Conservation (phyloP, 805 yeast genomes). For the Grigorovia yakushimaensis region DNA sequence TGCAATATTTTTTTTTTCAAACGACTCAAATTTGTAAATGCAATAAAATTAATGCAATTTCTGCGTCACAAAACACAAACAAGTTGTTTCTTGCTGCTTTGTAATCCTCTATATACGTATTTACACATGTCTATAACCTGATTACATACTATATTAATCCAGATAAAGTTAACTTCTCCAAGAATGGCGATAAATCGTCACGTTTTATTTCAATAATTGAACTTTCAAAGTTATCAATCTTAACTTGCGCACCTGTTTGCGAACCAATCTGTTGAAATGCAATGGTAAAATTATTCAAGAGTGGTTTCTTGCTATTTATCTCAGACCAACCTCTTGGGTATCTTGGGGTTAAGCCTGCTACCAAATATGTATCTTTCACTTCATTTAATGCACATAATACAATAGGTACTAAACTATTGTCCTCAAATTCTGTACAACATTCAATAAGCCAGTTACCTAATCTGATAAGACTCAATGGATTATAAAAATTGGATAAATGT, state of each 20-base stretch:
- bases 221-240: slow-evolving; percentile 91
- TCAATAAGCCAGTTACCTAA: slow-evolving; percentile 89
- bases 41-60: too few relatives aligned
- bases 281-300: slow-evolving; percentile 73
- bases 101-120: neutral
- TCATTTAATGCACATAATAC: slow-evolving; percentile 78
- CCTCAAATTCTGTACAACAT: slow-evolving; percentile 72
- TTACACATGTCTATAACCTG: neutral
- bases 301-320: slow-evolving; percentile 31
- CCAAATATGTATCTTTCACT: slow-evolving; percentile 66
- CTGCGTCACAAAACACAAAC: too few relatives aligned
- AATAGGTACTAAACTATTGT: slow-evolving; percentile 56
- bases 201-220: slow-evolving; percentile 82
- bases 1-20: too few relatives aligned
- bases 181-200: slow-evolving; percentile 79
- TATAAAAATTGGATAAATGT: slow-evolving; percentile 63
- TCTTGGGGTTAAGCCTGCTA: slow-evolving; percentile 82
- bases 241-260: slow-evolving; percentile 75
- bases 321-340: slow-evolving; percentile 44
- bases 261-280: slow-evolving; percentile 86
- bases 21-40: too few relatives aligned
- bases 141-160: slow-evolving; percentile 32
- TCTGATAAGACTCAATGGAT: slow-evolving; percentile 77
- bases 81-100: neutral
- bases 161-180: slow-evolving; percentile 73